Evolutionary conservation across 1,139 yeast genomes (phyloP).

Genomic region (Candida buenavistaensis): DNA sequence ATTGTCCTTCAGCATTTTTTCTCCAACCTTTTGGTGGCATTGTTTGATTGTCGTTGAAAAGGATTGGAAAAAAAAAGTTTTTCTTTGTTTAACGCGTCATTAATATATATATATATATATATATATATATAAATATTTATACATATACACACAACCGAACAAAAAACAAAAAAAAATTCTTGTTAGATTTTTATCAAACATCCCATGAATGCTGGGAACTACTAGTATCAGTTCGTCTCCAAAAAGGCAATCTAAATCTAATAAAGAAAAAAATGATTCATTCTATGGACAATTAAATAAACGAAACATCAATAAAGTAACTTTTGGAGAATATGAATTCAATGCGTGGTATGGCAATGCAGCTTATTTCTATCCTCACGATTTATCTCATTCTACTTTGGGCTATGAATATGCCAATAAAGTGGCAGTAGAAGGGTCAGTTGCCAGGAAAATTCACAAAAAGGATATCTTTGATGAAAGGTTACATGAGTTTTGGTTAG

Average conservation of each 20-base stretch:
- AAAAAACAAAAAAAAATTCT: too few relatives aligned
- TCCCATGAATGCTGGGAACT: slow-evolving; percentile 7
- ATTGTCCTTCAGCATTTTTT: slow-evolving; percentile 68
- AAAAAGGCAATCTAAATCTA: slow-evolving; percentile 4
- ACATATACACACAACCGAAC: too few relatives aligned
- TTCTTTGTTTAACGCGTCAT: background rate
- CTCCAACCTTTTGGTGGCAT: slow-evolving; percentile 90
- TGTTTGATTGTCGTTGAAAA: too few relatives aligned
- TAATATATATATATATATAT: too few relatives aligned
- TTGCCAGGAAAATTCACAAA: slow-evolving; percentile 14
- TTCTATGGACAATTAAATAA: slow-evolving; percentile 60
- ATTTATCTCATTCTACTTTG: slow-evolving; percentile 23
- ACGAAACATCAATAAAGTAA: slow-evolving; percentile 65
- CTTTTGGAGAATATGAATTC: slow-evolving; percentile 64
- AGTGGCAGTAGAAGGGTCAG: slow-evolving; percentile 21
- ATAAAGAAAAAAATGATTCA: slow-evolving; percentile 16
- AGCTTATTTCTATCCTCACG: slow-evolving; percentile 57
- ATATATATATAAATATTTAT: too few relatives aligned
- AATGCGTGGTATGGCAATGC: slow-evolving; percentile 87
- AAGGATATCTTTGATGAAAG: slow-evolving; percentile 8
- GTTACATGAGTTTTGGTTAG: slow-evolving; percentile 49
- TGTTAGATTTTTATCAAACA: background rate
- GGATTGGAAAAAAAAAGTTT: too few relatives aligned
- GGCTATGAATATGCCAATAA: slow-evolving; percentile 26
- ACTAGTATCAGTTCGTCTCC: slow-evolving; percentile 1